A percentile compares a stretch with the other conserved stretches of the same genome.
Evolutionary conservation across 2,329 filamentous ascomycete species (phyloP).

Genomic region (Sarocladium brachiariae): DNA sequence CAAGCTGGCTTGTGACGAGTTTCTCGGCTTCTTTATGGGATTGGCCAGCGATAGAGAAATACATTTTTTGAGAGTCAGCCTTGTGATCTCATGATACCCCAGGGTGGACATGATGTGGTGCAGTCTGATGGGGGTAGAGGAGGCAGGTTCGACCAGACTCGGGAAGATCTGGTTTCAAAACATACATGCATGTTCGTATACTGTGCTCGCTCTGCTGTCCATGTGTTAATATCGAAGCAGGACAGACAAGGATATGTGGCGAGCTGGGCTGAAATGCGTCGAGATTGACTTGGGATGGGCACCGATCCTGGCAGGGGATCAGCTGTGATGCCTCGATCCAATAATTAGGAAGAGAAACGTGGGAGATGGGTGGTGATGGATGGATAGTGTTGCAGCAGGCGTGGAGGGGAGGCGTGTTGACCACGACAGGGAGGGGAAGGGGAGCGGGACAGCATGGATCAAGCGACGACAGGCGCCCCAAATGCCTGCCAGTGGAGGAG

Average conservation of each 20-base stretch:
- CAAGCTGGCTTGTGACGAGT: too few species aligned
- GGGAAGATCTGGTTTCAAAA: not conserved
- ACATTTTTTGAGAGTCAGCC: too few species aligned
- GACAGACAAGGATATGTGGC: not conserved
- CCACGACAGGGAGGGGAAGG: not conserved
- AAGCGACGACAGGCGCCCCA: too few species aligned
- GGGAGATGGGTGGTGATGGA: not conserved
- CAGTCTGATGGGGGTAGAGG: too few species aligned
- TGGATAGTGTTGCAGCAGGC: conserved; percentile 2
- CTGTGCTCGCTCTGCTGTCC: not conserved
- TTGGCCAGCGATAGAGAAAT: too few species aligned
- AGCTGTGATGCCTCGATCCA: not conserved
- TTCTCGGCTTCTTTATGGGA: not conserved
- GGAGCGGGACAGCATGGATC: too few species aligned
- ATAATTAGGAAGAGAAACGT: not conserved
- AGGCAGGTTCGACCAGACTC: conserved; percentile 4
- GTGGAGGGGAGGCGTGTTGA: not conserved
- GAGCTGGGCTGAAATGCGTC: not conserved
- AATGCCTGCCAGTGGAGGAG: too few species aligned
- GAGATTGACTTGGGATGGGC: not conserved
- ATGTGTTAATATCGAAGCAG: not conserved
- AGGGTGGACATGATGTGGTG: too few species aligned
- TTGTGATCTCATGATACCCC: too few species aligned
- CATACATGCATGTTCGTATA: too few species aligned
- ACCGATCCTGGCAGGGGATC: conserved; percentile 4